phyloP scores from a whole-genome alignment of 345 rosid genomes.

The Streptanthus diversifolius region DNA sequence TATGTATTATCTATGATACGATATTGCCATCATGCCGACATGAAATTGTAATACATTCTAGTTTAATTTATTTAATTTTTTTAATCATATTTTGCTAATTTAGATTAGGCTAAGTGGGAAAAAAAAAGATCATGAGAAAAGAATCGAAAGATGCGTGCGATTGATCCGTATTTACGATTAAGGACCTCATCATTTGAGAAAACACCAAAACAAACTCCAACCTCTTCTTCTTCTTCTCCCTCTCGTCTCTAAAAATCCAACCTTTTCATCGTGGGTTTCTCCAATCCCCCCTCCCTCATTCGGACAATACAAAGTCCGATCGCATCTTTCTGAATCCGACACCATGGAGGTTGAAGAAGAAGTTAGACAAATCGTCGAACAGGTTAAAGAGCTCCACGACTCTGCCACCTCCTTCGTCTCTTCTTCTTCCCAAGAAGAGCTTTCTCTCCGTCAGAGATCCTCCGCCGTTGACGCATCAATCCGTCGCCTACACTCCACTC shows the following conservation, averaged over 20 bases:
- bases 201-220: conserved; percentile 2
- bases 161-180: background rate
- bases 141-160: conserved; percentile 7
- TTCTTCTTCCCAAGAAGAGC: conserved; percentile 58
- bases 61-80: too few species aligned
- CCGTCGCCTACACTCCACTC: conserved; percentile 56
- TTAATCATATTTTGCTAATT: too few species aligned
- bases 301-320: conserved; percentile 11
- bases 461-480: conserved; percentile 69
- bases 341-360: conserved; percentile 59
- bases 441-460: conserved; percentile 63
- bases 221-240: background rate
- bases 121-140: conserved; percentile 5
- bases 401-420: conserved; percentile 56
- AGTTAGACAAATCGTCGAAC: conserved; percentile 60
- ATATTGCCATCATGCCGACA: background rate
- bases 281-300: background rate
- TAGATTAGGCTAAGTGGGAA: too few species aligned
- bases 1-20: too few species aligned
- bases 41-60: background rate
- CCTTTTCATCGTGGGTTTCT: background rate
- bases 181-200: background rate
- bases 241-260: conserved; percentile 1
- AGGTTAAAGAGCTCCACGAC: conserved; percentile 80
- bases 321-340: background rate